Base-by-base conservation (phyloP, 23 red algal genomes). In the Pyropia haitanensis region DNA sequence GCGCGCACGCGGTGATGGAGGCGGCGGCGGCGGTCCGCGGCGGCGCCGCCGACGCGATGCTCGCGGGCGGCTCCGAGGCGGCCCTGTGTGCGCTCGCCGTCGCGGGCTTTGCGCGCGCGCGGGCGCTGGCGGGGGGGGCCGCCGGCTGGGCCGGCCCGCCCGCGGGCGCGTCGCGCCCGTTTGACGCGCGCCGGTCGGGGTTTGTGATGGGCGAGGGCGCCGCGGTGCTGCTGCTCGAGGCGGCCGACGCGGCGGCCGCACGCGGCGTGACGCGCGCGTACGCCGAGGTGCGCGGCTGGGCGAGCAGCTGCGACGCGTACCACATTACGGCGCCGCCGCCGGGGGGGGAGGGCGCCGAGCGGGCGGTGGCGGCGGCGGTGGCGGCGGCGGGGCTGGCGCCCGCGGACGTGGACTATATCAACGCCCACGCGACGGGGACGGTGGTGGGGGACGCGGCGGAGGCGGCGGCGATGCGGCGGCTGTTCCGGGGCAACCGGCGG, bases 191-290 rank as follows among this genome's bases (percentile, higher is more conserved):
- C 12, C 70, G 88, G 17, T 44, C 68, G 26, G 88, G 88, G 16
- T 92, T 92, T 49, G 88, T 92, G 2, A 75, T 92, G 24, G 88
- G 70, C 31, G 88, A 92, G 44, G 88, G 88, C 50, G 88, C 88
- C 17, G 80, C 60, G 3, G 66, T 92, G 7, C 57, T 92, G 29
- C 48, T 92, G 15, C 54, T 92, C 19, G 88, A 92, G 55, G 72
- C 70, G n/a, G 53, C 33, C 5, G 68, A 60, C 27, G 70, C 72
- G 32, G 88, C 78, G 1, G n/a, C 34, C 1, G 26, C 21, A 0
- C 60, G 88, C 24, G 46, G 73, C 18, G 63, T 55, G 12, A 23
- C 27, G 4, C 28, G 54, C 1, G 63, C 61, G 56, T 92, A 92
- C 64, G 79, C 70, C 14, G 80, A 92, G 23, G 20, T 92, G 9